Base-by-base conservation (phyloP, 306 rosid species). In the Corylus avellana region DNA sequence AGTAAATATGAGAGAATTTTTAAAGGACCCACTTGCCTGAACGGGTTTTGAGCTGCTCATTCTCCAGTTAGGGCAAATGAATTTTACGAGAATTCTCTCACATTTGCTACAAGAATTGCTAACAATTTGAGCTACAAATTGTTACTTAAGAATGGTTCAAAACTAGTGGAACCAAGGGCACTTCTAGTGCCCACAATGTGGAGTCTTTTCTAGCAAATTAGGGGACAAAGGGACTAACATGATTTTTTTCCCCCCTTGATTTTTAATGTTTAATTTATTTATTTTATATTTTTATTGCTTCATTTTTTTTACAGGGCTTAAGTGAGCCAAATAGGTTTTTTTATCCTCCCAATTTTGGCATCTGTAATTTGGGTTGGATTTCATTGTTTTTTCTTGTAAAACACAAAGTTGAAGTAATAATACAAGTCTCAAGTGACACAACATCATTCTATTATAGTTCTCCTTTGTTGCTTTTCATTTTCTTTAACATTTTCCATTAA, bases 341-440 rank as follows among this genome's bases (percentile, higher is more conserved):
- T 78, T 39, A 7, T 16, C 16, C 29, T 27, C 56, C 73, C 80
- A 57, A n/a, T 61, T 79, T 73, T 70, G 51, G 46, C 71, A 67
- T 76, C 67, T 72, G 42, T 12, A 68, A 77, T 77, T 69, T 49
- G 39, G 80, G 54, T 77, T 53, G 61, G 20, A 48, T 62, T 70
- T 69, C 47, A 72, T 70, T 83, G 3, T 66, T 85, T 82, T 16
- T 55, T 75, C 74, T 13, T 35, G 10, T 58, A 64, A 81, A 69
- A 46, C 57, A n/a, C 51, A 18, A 42, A 39, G 27, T 17, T 5
- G n/a, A 29, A 50, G 48, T 17, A 9, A 82, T 1, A 72, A 5
- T 37, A 35, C 62, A 44, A 27, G 12, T 37, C 3, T 35, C 5
- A n/a, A 79, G 17, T 75, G 18, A 58, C 50, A 54, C 55, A 72